Evolutionary conservation across 2,329 filamentous ascomycete genomes (phyloP).

Genomic region (Penicillium sp.): DNA sequence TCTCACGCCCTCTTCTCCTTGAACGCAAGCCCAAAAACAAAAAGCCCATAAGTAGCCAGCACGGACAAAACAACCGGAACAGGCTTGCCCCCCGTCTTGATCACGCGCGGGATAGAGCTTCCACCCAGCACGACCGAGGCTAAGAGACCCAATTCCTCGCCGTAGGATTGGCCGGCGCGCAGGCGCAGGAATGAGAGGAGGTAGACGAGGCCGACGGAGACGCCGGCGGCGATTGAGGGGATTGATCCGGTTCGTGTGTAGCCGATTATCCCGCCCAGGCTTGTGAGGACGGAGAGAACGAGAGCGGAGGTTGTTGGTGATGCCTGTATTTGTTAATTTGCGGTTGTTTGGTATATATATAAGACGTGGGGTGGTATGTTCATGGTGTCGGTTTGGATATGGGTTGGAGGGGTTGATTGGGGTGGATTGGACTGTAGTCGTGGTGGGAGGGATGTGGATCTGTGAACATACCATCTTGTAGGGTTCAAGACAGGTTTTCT

Average conservation of each 20-base stretch:
- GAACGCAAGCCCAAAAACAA: constrained; percentile 73
- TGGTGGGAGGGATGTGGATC: background rate
- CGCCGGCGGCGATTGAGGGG: constrained; percentile 80
- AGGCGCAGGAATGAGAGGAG: constrained; percentile 78
- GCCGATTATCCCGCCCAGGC: constrained; percentile 81
- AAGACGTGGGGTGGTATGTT: background rate
- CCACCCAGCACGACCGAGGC: constrained; percentile 83
- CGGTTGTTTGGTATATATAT: background rate
- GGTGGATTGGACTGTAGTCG: background rate
- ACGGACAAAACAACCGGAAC: constrained; percentile 77
- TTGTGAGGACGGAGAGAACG: constrained; percentile 76
- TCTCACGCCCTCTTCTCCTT: constrained; percentile 30
- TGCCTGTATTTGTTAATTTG: constrained; percentile 9
- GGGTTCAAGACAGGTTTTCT: background rate
- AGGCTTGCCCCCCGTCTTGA: constrained; percentile 73
- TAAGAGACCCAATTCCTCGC: constrained; percentile 81
- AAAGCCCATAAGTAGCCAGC: constrained; percentile 73
- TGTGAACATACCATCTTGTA: constrained; percentile 22
- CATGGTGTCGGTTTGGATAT: background rate
- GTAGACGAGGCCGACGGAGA: constrained; percentile 76
- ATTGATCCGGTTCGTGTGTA: constrained; percentile 81
- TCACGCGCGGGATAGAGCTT: constrained; percentile 78
- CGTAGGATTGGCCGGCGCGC: constrained; percentile 71
- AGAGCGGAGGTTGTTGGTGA: constrained; percentile 61
- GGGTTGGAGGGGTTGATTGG: background rate